Percentiles rank a stretch among this genome's conserved stretches.
phyloP scores from a whole-genome alignment of 352 stramenopile genomes.

The Phytopythium chamaehyphon region DNA sequence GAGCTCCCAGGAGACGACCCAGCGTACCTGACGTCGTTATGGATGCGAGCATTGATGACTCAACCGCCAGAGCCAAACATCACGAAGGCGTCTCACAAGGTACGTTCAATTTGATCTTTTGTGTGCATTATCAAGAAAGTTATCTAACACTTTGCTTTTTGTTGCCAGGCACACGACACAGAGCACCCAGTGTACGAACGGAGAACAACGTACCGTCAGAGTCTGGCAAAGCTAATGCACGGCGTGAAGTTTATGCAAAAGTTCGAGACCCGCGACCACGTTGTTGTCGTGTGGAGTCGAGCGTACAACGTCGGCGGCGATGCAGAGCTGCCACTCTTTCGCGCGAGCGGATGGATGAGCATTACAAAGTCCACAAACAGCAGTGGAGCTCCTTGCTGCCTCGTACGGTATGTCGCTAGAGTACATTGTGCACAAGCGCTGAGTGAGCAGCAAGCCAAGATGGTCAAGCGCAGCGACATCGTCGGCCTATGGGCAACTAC shows the following conservation, averaged over 20 bases:
- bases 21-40: background rate
- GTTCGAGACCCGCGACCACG: background rate
- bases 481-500: background rate
- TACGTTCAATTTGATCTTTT: background rate
- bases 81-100: background rate
- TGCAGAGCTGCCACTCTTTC: background rate
- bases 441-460: background rate
- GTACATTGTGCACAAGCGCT: background rate
- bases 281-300: background rate
- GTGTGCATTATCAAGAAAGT: background rate
- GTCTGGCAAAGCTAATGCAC: background rate
- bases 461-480: background rate
- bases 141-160: background rate
- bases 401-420: background rate
- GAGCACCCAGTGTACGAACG: conserved; percentile 1
- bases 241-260: conserved; percentile 6
- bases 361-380: background rate
- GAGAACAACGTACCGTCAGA: background rate
- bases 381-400: background rate
- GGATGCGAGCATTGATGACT: background rate
- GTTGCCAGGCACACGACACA: background rate
- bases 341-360: background rate
- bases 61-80: background rate
- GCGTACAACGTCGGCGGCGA: background rate
- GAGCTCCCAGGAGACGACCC: background rate